A percentile compares a stretch with the other conserved stretches of the same genome.
Conservation (phyloP, 441 rosid genomes). For the Omphalea diandra region DNA sequence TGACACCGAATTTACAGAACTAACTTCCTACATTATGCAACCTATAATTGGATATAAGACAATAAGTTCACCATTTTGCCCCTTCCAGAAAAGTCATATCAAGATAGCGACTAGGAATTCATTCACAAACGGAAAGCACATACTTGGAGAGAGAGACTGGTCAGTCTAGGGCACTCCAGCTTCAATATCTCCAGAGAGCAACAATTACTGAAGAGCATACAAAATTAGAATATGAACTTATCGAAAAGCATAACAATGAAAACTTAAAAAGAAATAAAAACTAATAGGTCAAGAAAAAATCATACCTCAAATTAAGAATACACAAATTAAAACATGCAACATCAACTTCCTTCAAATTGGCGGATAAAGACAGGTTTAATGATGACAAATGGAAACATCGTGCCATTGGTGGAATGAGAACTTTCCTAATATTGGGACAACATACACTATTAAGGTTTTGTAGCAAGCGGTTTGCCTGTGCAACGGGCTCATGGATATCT, state of each 20-base stretch:
- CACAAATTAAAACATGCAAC: conserved; percentile 67
- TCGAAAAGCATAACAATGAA: conserved; percentile 6
- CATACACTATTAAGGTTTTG: conserved; percentile 93
- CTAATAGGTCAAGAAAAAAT: neutral
- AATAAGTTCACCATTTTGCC: neutral
- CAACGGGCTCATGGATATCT: conserved; percentile 34
- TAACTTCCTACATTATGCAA: conserved; percentile 6
- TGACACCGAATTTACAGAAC: neutral
- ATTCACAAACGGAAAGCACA: conserved; percentile 12
- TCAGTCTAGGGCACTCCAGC: conserved; percentile 79
- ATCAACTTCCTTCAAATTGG: conserved; percentile 86
- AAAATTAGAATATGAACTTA: conserved; percentile 20
- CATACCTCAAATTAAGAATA: conserved; percentile 82
- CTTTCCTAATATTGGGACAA: conserved; percentile 88
- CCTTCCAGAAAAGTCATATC: neutral
- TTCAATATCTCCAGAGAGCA: conserved; percentile 75
- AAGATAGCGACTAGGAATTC: neutral
- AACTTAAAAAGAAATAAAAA: conserved; percentile 2
- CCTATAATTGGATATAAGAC: neutral
- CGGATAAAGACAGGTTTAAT: conserved; percentile 80
- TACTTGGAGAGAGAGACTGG: conserved; percentile 96
- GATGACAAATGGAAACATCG: conserved; percentile 71
- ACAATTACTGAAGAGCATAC: conserved; percentile 62
- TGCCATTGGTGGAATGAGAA: conserved; percentile 72
- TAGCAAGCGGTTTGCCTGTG: conserved; percentile 64